These are phyloP conservation scores for Orychophragmus violaceus DNA, from an alignment of 345 rosid genomes.

Conservation along the genomic window DNA sequence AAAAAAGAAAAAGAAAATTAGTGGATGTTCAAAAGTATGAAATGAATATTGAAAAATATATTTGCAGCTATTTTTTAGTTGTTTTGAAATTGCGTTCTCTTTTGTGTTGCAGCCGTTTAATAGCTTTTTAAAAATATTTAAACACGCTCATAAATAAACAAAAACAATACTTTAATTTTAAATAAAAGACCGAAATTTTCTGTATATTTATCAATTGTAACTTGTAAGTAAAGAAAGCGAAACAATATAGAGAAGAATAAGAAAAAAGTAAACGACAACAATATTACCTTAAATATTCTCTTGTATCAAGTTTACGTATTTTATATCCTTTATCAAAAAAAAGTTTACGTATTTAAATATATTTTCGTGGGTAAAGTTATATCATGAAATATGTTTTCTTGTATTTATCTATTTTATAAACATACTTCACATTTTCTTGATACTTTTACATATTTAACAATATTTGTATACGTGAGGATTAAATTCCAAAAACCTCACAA, in stretches of 20 bases:
- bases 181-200: neutral
- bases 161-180: neutral
- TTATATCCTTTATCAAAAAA: no score
- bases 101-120: neutral
- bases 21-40: slow-evolving; percentile 9
- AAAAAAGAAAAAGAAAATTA: neutral
- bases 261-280: neutral
- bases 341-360: neutral
- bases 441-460: neutral
- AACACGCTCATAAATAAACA: neutral
- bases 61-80: neutral
- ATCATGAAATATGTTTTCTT: neutral
- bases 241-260: neutral
- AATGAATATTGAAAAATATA: neutral
- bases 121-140: neutral
- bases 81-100: neutral
- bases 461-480: neutral
- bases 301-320: neutral
- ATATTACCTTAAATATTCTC: neutral
- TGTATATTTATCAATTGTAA: neutral
- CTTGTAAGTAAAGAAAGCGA: neutral
- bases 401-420: neutral
- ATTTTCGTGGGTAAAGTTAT: neutral
- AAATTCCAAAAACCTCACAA: neutral
- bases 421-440: neutral